phyloP scores from a whole-genome alignment of 305 asterid species.

The Fraxinus nigra region DNA sequence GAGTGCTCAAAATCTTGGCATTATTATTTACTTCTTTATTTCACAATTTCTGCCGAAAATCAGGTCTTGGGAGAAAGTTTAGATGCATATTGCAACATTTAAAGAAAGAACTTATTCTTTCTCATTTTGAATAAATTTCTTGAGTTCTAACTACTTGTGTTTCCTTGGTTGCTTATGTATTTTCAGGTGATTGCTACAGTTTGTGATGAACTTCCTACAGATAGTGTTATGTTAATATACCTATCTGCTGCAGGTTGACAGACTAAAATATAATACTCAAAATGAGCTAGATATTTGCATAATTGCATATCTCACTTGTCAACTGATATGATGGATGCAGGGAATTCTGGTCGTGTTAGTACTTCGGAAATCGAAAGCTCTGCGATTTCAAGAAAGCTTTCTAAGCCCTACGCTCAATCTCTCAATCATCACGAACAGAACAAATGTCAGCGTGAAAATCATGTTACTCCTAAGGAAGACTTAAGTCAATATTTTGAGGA shows the following conservation, averaged over 20 bases:
- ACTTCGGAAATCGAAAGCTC: slow-evolving; percentile 50
- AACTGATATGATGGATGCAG: slow-evolving; percentile 45
- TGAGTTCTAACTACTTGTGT: slow-evolving; percentile 14
- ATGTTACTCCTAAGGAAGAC: slow-evolving; percentile 39
- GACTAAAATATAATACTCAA: slow-evolving; percentile 14
- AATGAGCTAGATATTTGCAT: slow-evolving; percentile 17
- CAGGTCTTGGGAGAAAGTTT: slow-evolving; percentile 10
- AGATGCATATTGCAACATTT: background rate
- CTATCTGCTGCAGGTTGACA: slow-evolving; percentile 73
- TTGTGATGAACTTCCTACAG: slow-evolving; percentile 86
- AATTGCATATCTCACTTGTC: slow-evolving; percentile 10
- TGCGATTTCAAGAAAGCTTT: slow-evolving; percentile 46
- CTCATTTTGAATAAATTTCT: background rate
- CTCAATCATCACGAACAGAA: slow-evolving; percentile 44
- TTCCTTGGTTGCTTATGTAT: slow-evolving; percentile 20
- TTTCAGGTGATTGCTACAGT: slow-evolving; percentile 82
- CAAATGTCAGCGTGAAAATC: slow-evolving; percentile 47
- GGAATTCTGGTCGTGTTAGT: slow-evolving; percentile 44
- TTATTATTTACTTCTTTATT: slow-evolving; percentile 11
- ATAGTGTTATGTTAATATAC: slow-evolving; percentile 76
- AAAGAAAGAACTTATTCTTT: background rate
- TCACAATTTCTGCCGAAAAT: slow-evolving; percentile 14
- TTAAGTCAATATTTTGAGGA: slow-evolving; percentile 52
- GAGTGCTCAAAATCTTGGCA: slow-evolving; percentile 41
- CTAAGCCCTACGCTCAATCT: slow-evolving; percentile 37